These are phyloP conservation scores for Cicer chorassanicum DNA, from an alignment of 306 rosid species.

Conservation along the genomic window DNA sequence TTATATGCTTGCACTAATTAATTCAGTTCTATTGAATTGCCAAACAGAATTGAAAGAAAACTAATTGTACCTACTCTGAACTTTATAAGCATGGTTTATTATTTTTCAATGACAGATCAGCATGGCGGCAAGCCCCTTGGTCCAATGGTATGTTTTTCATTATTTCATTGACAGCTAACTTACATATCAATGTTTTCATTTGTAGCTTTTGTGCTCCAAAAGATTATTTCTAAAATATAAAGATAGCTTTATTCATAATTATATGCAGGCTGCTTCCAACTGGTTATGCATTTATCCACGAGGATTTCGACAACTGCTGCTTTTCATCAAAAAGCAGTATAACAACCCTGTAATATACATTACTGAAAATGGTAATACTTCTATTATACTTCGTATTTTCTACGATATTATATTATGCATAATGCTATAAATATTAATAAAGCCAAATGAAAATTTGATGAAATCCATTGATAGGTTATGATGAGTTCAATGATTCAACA, in stretches of 20 bases:
- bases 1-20: constrained; percentile 23
- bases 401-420: neutral
- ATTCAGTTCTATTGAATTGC: constrained; percentile 14
- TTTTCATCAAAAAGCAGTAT: constrained; percentile 47
- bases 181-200: constrained; percentile 28
- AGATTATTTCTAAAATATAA: neutral
- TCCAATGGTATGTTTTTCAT: constrained; percentile 45
- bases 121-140: constrained; percentile 42
- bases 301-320: constrained; percentile 47
- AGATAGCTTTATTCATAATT: constrained; percentile 2
- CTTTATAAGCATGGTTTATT: constrained; percentile 9
- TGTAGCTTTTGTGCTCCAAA: neutral
- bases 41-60: constrained; percentile 24
- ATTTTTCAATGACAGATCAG: constrained; percentile 44
- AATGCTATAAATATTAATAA: neutral
- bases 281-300: constrained; percentile 53
- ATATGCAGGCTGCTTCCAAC: constrained; percentile 46
- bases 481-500: constrained; percentile 50
- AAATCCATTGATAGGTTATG: constrained; percentile 44
- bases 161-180: constrained; percentile 28
- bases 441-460: constrained; percentile 8
- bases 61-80: neutral
- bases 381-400: neutral
- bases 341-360: constrained; percentile 51
- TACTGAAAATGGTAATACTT: constrained; percentile 52